phyloP scores from a whole-genome alignment of 495 filamentous ascomycete genomes.

The Delitschia confertaspora region DNA sequence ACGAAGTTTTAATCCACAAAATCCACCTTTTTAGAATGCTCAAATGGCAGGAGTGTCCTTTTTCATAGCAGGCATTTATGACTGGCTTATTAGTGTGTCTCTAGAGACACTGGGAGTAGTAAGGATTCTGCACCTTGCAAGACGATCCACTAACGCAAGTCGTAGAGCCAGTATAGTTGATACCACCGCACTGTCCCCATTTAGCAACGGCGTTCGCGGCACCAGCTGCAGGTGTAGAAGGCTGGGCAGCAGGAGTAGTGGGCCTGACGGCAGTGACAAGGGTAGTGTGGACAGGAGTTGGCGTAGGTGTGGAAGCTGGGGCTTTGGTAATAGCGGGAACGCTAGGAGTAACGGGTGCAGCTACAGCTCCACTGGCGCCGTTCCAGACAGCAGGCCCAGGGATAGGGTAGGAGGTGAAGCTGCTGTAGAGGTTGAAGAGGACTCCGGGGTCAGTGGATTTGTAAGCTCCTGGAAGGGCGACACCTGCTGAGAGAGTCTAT shows the following conservation, averaged over 20 bases:
- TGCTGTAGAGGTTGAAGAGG: slow-evolving; percentile 23
- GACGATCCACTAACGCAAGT: slow-evolving; percentile 15
- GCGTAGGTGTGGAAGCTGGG: background rate
- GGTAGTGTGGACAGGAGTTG: slow-evolving; percentile 4
- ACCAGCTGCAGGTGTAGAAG: slow-evolving; percentile 4
- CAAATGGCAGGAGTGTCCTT: too few relatives aligned
- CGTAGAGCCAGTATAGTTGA: slow-evolving; percentile 15
- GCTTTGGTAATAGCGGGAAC: slow-evolving; percentile 1
- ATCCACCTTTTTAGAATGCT: too few relatives aligned
- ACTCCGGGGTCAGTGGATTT: slow-evolving; percentile 21
- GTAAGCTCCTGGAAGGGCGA: slow-evolving; percentile 28
- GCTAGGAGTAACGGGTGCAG: background rate
- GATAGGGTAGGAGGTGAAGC: slow-evolving; percentile 20
- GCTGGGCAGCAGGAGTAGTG: background rate
- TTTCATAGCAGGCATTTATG: too few relatives aligned
- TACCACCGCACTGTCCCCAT: slow-evolving; percentile 26
- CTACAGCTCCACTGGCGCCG: slow-evolving; percentile 7
- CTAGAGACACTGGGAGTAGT: slow-evolving; percentile 26
- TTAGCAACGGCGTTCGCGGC: slow-evolving; percentile 8
- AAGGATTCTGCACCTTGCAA: slow-evolving; percentile 21
- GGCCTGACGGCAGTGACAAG: slow-evolving; percentile 2
- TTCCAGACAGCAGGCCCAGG: slow-evolving; percentile 23
- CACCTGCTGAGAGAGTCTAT: slow-evolving; percentile 26
- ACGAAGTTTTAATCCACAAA: too few relatives aligned
- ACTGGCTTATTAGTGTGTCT: too few relatives aligned